Evolutionary conservation across 2,329 filamentous ascomycete species (phyloP), one percentile per base, ranked within the genome.

Genomic region (Leptosphaerulina australis): DNA sequence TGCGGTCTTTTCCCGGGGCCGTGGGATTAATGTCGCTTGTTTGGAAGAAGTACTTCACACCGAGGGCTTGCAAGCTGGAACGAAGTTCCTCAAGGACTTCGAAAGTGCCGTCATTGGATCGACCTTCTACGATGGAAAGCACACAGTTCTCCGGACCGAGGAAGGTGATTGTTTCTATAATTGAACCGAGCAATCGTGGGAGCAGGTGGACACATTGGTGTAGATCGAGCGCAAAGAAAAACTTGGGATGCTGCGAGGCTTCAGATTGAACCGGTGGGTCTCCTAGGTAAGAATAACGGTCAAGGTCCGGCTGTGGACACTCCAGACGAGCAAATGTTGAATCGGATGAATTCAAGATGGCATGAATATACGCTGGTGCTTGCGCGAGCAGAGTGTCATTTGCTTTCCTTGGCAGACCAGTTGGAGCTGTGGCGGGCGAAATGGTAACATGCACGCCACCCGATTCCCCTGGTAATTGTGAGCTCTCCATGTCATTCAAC

Each of bases 61-160:
- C 75, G 1, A 68, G 48, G 8, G 38, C 29, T 35, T 64, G 30
- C 31, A 85, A 60, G 3, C 72, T 67, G 0, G 69, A 59, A 1
- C 63, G 64, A 5, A 85, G 61, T 0, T 70, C 68, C 1, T 67
- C 47, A 1, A 85, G 72, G 6, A 84, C 70, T 25, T 82, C 79
- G 25, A 62, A 73, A 0, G 82, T 84, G 4, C 80, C 81, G 50
- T 85, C 82, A 15, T 74, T 59, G 0, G 81, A 84, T 58, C 80
- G 74, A 10, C 82, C 81, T 55, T 84, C 82, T 10, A 84, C 74
- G 17, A 84, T 77, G 1, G 81, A 83, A 1, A 85, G 66, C 0
- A 76, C 78, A 56, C 81, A 84, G 44, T 74, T 72, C 9, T 76
- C 53, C 0, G 79, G 75, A 0, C 82, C 81, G 0, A 85, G 73